A percentile compares a stretch with the other conserved stretches of the same genome.
These are phyloP conservation scores for Daldinia decipiens DNA, from an alignment of 495 filamentous ascomycete genomes.

Conservation along the genomic window DNA sequence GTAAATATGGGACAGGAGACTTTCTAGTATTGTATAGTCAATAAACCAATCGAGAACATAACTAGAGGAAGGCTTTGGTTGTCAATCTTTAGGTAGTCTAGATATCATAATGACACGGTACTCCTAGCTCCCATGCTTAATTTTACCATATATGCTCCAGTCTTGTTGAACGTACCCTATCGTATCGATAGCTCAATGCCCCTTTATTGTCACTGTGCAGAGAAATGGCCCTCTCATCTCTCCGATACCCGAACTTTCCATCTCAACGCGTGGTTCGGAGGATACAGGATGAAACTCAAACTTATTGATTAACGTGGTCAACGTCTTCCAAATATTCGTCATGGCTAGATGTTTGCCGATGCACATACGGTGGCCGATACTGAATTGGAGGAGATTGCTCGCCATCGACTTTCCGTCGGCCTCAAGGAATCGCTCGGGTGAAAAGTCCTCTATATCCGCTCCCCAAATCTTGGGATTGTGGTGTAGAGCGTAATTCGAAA, in stretches of 20 bases:
- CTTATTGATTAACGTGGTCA: conserved; percentile 1
- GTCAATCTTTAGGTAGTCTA: too few relatives aligned
- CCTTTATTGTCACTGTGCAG: not conserved
- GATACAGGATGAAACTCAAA: not conserved
- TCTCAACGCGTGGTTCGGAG: not conserved
- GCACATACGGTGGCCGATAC: conserved; percentile 6
- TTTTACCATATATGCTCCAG: not conserved
- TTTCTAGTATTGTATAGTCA: not conserved
- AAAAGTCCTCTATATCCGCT: not conserved
- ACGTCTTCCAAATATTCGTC: conserved; percentile 11
- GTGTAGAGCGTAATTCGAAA: conserved; percentile 1
- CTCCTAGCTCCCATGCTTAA: not conserved
- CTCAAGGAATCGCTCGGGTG: not conserved
- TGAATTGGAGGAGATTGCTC: conserved; percentile 4
- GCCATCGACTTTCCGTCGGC: not conserved
- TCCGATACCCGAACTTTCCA: conserved; percentile 5
- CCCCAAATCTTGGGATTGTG: conserved; percentile 9
- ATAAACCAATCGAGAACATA: not conserved
- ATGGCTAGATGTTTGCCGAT: not conserved
- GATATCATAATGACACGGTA: too few relatives aligned
- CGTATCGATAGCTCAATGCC: not conserved
- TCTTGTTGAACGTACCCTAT: not conserved
- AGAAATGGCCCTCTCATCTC: conserved; percentile 3
- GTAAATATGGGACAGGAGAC: not conserved
- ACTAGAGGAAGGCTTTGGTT: too few relatives aligned